Conservation (phyloP, 768 basidiomycete genomes). For the Calocera viscosa region DNA sequence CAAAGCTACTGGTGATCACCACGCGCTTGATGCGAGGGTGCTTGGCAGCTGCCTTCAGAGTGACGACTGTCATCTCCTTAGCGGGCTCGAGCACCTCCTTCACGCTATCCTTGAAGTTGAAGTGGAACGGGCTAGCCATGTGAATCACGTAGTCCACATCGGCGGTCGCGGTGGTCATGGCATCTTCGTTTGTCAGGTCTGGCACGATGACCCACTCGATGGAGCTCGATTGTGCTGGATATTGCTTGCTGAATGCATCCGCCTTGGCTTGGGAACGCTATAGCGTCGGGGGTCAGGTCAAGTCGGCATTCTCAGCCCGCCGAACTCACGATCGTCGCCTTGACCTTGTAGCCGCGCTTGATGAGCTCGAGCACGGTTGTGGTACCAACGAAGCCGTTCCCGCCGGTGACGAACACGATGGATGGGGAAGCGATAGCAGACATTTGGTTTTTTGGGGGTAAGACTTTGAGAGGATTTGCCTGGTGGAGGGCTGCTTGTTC, state of each 20-base stretch:
- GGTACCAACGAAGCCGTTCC: constrained; percentile 8
- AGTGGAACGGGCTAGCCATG: neutral
- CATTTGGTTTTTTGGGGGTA: neutral
- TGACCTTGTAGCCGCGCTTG: constrained; percentile 10
- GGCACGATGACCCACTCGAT: constrained; percentile 11
- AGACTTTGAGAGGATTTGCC: too few species aligned
- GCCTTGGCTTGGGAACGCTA: neutral
- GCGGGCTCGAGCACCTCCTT: constrained; percentile 20
- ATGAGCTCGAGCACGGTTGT: constrained; percentile 7
- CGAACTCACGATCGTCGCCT: neutral
- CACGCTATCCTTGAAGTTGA: neutral
- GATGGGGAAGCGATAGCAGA: neutral
- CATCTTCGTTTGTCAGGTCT: constrained; percentile 9
- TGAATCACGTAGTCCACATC: constrained; percentile 9
- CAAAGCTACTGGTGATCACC: constrained; percentile 22
- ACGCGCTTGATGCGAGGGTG: constrained; percentile 20
- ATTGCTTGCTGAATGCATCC: constrained; percentile 6
- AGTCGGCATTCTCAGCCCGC: neutral
- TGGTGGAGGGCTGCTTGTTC: too few species aligned
- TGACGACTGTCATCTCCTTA: constrained; percentile 16
- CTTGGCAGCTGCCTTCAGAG: constrained; percentile 12
- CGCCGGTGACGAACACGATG: constrained; percentile 10
- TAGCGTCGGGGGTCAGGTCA: neutral
- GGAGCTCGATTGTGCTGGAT: neutral
- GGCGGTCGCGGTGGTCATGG: constrained; percentile 10